A percentile compares a stretch with the other conserved stretches of the same genome.
Conservation (phyloP, 495 filamentous ascomycete genomes). For the Pyronema omphalodes region DNA sequence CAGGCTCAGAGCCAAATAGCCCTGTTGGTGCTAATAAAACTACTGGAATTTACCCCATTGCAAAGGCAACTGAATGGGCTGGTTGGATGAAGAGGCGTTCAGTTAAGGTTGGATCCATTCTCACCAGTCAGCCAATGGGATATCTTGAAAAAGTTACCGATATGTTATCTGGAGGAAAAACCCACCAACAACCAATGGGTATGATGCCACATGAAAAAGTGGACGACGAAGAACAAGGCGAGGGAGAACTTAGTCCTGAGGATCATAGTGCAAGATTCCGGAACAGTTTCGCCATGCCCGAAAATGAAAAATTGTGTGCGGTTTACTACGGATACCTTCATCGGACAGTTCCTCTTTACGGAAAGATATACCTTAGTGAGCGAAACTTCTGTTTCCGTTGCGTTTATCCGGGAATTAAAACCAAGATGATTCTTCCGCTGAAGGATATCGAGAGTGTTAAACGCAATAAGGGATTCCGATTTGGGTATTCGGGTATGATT, state of each 20-base stretch:
- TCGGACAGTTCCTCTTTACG: constrained; percentile 79
- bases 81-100: constrained; percentile 60
- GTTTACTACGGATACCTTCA: constrained; percentile 80
- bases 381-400: constrained; percentile 89
- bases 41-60: constrained; percentile 61
- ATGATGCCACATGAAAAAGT: constrained; percentile 37
- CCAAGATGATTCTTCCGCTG: constrained; percentile 78
- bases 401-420: constrained; percentile 71
- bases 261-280: constrained; percentile 56
- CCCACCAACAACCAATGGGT: constrained; percentile 58
- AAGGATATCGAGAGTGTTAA: constrained; percentile 87
- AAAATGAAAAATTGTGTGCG: constrained; percentile 70
- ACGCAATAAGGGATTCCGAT: constrained; percentile 87
- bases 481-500: constrained; percentile 81
- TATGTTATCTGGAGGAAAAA: constrained; percentile 85
- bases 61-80: constrained; percentile 69
- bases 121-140: constrained; percentile 89
- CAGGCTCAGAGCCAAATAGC: neutral
- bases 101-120: constrained; percentile 59
- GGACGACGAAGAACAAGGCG: constrained; percentile 40
- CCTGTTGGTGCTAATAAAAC: neutral
- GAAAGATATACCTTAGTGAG: constrained; percentile 88
- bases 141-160: constrained; percentile 95
- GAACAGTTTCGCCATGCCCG: constrained; percentile 71
- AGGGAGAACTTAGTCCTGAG: constrained; percentile 46